phyloP scores from a whole-genome alignment of 257 asterid genomes.

The Capsicum pubescens region DNA sequence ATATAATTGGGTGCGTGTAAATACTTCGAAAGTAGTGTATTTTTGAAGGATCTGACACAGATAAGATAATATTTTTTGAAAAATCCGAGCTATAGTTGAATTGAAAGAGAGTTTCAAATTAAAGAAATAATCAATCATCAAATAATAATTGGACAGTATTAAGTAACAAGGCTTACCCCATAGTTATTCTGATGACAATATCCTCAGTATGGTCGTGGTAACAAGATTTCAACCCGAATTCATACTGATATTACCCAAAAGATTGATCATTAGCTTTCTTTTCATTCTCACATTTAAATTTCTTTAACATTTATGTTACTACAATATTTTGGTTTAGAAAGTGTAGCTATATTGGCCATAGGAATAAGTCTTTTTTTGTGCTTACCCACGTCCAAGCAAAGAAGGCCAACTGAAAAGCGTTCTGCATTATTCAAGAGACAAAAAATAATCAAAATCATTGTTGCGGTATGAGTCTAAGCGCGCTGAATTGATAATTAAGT shows the following conservation, averaged over 20 bases:
- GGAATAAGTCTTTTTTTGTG: not conserved
- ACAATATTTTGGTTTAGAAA: not conserved
- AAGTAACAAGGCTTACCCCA: slow-evolving; percentile 64
- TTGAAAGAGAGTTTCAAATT: not conserved
- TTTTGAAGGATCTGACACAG: not conserved
- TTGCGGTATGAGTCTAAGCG: not conserved
- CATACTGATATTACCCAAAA: slow-evolving; percentile 49
- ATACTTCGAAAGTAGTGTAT: not conserved
- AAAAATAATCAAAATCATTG: not conserved
- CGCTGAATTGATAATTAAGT: not conserved
- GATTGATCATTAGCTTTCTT: not conserved
- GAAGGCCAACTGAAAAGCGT: slow-evolving; percentile 95
- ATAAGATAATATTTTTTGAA: not conserved
- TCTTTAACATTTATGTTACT: not conserved
- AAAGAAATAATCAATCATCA: not conserved
- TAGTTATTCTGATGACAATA: slow-evolving; percentile 68
- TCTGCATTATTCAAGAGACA: slow-evolving; percentile 49
- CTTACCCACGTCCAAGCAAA: slow-evolving; percentile 95
- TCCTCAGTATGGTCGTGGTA: slow-evolving; percentile 83
- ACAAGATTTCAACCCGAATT: slow-evolving; percentile 81
- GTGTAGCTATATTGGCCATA: not conserved
- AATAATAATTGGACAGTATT: not conserved
- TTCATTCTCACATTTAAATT: not conserved
- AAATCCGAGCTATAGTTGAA: not conserved
- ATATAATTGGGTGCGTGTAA: not conserved